Conservation (phyloP, 768 basidiomycete genomes). For the Dacryopinax spathularia region DNA sequence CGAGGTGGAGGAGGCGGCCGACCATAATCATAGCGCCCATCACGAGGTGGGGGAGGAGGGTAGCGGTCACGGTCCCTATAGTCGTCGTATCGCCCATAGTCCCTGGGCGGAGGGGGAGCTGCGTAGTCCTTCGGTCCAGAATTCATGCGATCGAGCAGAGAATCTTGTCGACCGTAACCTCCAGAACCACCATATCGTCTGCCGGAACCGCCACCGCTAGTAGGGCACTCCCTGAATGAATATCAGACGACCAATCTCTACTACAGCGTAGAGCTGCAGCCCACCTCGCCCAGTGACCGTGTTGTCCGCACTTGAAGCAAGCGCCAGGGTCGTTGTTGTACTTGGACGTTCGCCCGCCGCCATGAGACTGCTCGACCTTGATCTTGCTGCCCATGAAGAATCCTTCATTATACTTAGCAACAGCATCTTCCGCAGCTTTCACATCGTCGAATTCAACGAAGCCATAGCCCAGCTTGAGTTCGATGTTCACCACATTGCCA, state of each 20-base stretch:
- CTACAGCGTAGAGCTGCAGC: constrained; percentile 15
- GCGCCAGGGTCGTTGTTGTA: constrained; percentile 75
- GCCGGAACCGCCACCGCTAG: constrained; percentile 4
- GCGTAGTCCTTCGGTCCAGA: constrained; percentile 40
- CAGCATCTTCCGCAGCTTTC: constrained; percentile 74
- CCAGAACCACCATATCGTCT: constrained; percentile 19
- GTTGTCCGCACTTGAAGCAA: constrained; percentile 74
- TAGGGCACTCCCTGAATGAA: constrained; percentile 10
- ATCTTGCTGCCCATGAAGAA: constrained; percentile 89
- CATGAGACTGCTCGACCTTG: constrained; percentile 72
- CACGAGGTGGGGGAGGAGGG: constrained; percentile 31
- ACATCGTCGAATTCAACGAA: constrained; percentile 80
- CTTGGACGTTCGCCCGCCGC: constrained; percentile 67
- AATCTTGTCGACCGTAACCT: constrained; percentile 27
- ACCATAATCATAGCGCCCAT: constrained; percentile 47
- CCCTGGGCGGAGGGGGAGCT: constrained; percentile 30
- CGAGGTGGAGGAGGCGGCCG: constrained; percentile 32
- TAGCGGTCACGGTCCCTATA: constrained; percentile 30
- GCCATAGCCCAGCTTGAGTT: constrained; percentile 77
- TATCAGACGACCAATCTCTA: not conserved
- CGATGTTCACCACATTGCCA: constrained; percentile 58
- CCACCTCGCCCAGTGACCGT: constrained; percentile 82
- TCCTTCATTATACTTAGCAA: constrained; percentile 77
- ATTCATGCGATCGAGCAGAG: constrained; percentile 35
- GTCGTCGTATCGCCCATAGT: constrained; percentile 37